phyloP scores from a whole-genome alignment of 805 yeast genomes.

The Saccharomycopsis javanensis region DNA sequence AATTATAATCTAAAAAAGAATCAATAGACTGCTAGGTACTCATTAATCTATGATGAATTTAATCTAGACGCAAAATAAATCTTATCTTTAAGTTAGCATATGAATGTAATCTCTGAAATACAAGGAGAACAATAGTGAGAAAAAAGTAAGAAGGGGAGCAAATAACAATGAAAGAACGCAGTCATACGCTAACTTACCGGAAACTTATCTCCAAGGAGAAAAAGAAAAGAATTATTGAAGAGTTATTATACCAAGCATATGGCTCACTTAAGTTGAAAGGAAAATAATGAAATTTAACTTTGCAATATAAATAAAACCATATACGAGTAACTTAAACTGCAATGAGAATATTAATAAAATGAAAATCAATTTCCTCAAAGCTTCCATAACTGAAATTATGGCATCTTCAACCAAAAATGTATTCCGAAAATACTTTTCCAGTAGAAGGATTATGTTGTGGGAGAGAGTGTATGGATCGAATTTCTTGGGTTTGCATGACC shows the following conservation, averaged over 20 bases:
- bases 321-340: background rate
- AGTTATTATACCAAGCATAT: background rate
- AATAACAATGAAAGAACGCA: background rate
- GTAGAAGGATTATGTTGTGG: background rate
- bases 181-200: background rate
- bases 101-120: background rate
- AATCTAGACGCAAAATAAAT: background rate
- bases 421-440: background rate
- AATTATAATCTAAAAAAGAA: background rate
- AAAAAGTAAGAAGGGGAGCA: no score
- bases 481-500: background rate
- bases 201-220: background rate
- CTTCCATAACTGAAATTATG: background rate
- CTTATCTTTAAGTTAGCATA: background rate
- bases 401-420: background rate
- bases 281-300: no score
- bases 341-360: background rate
- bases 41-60: background rate
- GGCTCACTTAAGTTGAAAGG: background rate
- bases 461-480: slow-evolving; percentile 1
- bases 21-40: background rate
- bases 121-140: no score
- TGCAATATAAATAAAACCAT: no score
- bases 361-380: background rate
- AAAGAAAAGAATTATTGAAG: background rate